A percentile compares a stretch with the other conserved stretches of the same genome.
Conservation (phyloP, 495 filamentous ascomycete species). For the Cenococcum geophilum region DNA sequence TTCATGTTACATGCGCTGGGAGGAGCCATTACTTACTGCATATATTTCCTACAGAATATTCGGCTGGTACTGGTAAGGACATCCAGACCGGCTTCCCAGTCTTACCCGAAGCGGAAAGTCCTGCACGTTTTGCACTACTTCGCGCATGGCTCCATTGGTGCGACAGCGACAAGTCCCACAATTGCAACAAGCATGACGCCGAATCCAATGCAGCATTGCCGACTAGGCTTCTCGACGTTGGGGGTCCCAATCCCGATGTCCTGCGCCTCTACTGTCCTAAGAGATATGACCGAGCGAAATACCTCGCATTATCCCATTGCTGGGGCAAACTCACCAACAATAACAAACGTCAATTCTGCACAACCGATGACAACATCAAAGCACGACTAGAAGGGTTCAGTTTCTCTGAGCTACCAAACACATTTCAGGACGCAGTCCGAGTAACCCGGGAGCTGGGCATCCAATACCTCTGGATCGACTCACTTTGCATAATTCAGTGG, state of each 20-base stretch:
- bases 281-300: neutral
- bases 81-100: slow-evolving; percentile 8
- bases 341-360: too few species aligned
- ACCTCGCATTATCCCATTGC: slow-evolving; percentile 9
- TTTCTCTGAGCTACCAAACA: too few species aligned
- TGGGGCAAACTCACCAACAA: neutral
- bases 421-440: too few species aligned
- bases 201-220: slow-evolving; percentile 9
- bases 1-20: neutral
- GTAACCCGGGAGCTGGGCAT: too few species aligned
- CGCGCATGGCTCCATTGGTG: slow-evolving; percentile 17
- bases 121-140: too few species aligned
- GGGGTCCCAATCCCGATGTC: slow-evolving; percentile 8
- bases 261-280: neutral
- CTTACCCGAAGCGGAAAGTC: too few species aligned
- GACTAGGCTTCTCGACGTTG: slow-evolving; percentile 13
- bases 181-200: slow-evolving; percentile 3
- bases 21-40: too few species aligned
- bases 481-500: too few species aligned
- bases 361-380: neutral
- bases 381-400: neutral
- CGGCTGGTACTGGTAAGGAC: neutral
- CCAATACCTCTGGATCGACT: too few species aligned
- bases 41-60: slow-evolving; percentile 7
- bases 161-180: slow-evolving; percentile 2